Percentiles rank a stretch among this genome's conserved stretches.
Evolutionary conservation across 768 basidiomycete genomes (phyloP).

Genomic region (Tricholoma matsutake): DNA sequence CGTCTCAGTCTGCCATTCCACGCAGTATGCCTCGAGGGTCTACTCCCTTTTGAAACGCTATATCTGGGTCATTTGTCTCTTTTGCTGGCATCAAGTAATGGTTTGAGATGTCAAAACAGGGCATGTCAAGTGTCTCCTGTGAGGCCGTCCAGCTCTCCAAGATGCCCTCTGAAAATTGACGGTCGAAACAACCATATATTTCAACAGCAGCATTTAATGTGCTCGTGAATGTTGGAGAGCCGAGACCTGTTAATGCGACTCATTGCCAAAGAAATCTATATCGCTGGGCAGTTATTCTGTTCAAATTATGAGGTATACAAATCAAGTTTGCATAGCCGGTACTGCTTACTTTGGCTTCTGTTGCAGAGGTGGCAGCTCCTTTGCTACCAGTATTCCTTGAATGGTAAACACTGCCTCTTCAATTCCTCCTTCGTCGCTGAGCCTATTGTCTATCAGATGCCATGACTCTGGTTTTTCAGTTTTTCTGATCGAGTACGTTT

Average conservation of each 20-base stretch:
- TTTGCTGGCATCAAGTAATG: slow-evolving; percentile 7
- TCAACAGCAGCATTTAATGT: no score
- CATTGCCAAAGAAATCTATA: slow-evolving; percentile 1
- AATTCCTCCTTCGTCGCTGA: not conserved
- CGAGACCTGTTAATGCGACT: no score
- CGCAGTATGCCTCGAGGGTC: slow-evolving; percentile 5
- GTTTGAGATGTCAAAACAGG: slow-evolving; percentile 3
- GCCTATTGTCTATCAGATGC: no score
- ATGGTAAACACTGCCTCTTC: slow-evolving; percentile 9
- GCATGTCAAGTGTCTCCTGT: no score
- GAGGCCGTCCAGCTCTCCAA: no score
- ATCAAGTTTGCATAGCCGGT: not conserved
- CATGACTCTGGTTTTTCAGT: no score
- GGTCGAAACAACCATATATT: no score
- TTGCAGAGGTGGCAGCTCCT: slow-evolving; percentile 6
- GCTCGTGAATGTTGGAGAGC: no score
- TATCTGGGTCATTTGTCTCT: not conserved
- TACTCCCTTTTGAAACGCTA: slow-evolving; percentile 3
- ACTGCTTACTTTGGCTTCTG: slow-evolving; percentile 8
- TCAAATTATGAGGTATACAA: not conserved
- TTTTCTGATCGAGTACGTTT: no score
- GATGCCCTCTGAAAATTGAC: no score
- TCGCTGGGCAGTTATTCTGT: not conserved
- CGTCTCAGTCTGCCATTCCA: not conserved
- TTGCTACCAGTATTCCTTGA: slow-evolving; percentile 2